Conservation (phyloP, 495 filamentous ascomycete species). For the Annulohypoxylon bovei region DNA sequence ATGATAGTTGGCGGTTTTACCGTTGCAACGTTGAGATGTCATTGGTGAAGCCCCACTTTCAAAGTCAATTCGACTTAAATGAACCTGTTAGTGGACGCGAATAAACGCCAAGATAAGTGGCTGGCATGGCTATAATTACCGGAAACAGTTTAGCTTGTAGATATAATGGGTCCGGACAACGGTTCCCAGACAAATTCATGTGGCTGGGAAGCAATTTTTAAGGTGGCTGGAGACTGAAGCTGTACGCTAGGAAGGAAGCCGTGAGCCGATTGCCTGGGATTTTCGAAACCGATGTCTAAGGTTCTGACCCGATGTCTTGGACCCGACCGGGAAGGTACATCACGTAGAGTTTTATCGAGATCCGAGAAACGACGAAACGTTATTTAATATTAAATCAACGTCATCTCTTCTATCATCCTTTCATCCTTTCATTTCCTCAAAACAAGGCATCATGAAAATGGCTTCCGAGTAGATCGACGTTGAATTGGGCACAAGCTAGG, state of each 20-base stretch:
- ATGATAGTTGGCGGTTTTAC: slow-evolving; percentile 8
- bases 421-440: not conserved
- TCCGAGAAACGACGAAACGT: not conserved
- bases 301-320: slow-evolving; percentile 18
- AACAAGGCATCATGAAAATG: not conserved
- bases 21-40: slow-evolving; percentile 10
- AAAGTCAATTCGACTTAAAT: slow-evolving; percentile 10
- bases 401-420: not conserved
- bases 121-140: not conserved
- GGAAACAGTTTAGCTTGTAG: not conserved
- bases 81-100: slow-evolving; percentile 16
- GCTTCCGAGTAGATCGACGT: not conserved
- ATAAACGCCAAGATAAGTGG: slow-evolving; percentile 30
- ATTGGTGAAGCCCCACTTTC: slow-evolving; percentile 10
- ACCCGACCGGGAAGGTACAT: slow-evolving; percentile 6
- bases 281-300: not conserved
- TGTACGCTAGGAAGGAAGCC: too few relatives aligned
- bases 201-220: slow-evolving; percentile 15
- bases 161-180: not conserved
- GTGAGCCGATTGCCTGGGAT: not conserved
- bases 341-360: slow-evolving; percentile 17
- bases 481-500: not conserved
- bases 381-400: not conserved
- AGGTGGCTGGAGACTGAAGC: slow-evolving; percentile 16
- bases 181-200: slow-evolving; percentile 13